Evolutionary conservation across 2,329 filamentous ascomycete genomes (phyloP), one percentile per base, ranked within the genome.

Genomic region (Cercospora canescens): DNA sequence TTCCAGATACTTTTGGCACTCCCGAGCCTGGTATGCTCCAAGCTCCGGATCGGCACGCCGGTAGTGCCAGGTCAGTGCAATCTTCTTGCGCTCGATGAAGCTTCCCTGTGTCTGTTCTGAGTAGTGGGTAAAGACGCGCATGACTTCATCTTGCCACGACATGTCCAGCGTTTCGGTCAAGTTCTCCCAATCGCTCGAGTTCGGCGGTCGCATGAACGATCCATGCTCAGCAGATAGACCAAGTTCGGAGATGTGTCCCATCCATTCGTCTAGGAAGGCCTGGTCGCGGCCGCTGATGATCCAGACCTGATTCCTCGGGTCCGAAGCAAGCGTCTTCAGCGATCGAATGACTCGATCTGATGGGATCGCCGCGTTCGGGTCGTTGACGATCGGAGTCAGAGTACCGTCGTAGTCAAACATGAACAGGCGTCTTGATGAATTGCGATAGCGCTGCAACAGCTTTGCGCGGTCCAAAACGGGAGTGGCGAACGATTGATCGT

Each of bases 361-460:
- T 0, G 95, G 95, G 41, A 97, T 89, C 3, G 95, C 95, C 5
- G 93, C 89, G 71, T 91, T 89, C 1, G 95, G 95, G 75, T 98
- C 93, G 72, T 91, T 90, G 63, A 98, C 95, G 73, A 99, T 98
- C 0, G 94, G 92, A 3, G 95, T 98, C 62, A 99, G 86, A 0
- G 95, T 99, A 56, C 95, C 95, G 77, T 99, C 95, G 75, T 99
- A 99, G 81, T 99, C 95, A 76, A 98, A 97, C 92, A 99, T 94
- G 83, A 98, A 97, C 3, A 99, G 84, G 11, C 95, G 89, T 79
- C 91, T 92, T 68, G 86, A 86, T 3, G 93, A 89, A 41, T 86
- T 82, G 67, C 88, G 87, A 79, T 97, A 98, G 67, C 89, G 89
- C 62, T 85, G 82, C 39, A 96, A 82, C 70, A 97, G 80, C 68